phyloP scores from a whole-genome alignment of 768 basidiomycete species.

The Mycena floridula region DNA sequence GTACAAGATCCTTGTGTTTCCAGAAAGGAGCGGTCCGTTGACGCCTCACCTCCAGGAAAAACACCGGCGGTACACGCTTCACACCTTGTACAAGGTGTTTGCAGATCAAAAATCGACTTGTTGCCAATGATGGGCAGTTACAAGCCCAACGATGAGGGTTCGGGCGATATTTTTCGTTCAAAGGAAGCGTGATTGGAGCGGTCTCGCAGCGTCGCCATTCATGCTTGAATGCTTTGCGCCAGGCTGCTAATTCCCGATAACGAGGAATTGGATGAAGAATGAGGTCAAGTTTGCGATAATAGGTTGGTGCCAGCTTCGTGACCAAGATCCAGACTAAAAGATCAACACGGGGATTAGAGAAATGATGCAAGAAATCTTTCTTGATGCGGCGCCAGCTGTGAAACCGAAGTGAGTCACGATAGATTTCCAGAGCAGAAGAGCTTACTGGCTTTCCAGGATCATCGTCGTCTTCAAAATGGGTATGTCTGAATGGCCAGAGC shows the following conservation, averaged over 20 bases:
- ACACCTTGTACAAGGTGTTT: conserved; percentile 20
- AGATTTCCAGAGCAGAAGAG: neutral
- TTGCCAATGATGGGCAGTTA: conserved; percentile 17
- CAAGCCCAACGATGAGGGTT: conserved; percentile 14
- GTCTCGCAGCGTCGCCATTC: conserved; percentile 13
- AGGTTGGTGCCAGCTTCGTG: conserved; percentile 22
- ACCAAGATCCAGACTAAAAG: conserved; percentile 26
- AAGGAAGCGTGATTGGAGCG: conserved; percentile 15
- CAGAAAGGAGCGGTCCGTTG: conserved; percentile 17
- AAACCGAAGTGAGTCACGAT: conserved; percentile 3
- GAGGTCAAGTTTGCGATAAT: conserved; percentile 16
- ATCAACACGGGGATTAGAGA: conserved; percentile 24
- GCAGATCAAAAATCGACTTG: conserved; percentile 20
- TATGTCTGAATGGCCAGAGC: conserved; percentile 12
- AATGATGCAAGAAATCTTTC: conserved; percentile 26
- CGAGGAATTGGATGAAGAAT: conserved; percentile 13
- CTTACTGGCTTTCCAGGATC: conserved; percentile 24
- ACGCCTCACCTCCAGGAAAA: conserved; percentile 18
- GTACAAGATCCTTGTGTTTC: conserved; percentile 9
- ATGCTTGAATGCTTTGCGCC: conserved; percentile 20
- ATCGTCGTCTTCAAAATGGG: conserved; percentile 22
- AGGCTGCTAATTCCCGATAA: conserved; percentile 15
- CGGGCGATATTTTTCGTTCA: conserved; percentile 18
- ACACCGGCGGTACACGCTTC: conserved; percentile 13
- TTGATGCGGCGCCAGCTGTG: conserved; percentile 28